phyloP scores from a whole-genome alignment of 148 eudicot genomes.

The Chenopodium formosanum region DNA sequence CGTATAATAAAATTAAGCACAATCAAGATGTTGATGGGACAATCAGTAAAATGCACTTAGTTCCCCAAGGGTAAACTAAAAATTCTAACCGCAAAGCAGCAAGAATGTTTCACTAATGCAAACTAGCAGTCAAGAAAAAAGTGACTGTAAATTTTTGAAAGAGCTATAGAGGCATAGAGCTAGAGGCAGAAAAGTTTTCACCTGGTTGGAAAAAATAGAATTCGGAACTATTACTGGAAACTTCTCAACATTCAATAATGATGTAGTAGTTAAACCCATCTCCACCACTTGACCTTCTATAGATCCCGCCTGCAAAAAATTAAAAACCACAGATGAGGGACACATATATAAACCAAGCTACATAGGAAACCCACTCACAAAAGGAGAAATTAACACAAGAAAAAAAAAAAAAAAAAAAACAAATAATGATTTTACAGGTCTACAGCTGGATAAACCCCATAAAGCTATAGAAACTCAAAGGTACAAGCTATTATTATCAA shows the following conservation, averaged over 20 bases:
- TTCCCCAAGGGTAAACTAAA: background rate
- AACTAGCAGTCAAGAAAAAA: background rate
- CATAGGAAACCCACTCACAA: background rate
- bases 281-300: slow-evolving; percentile 98
- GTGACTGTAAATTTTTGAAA: background rate
- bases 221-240: slow-evolving; percentile 90
- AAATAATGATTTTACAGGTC: background rate
- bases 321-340: slow-evolving; percentile 6
- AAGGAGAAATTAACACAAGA: background rate
- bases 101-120: background rate
- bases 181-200: slow-evolving; percentile 22
- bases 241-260: slow-evolving; percentile 74
- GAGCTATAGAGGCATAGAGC: background rate
- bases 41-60: background rate
- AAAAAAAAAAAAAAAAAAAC: background rate
- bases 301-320: slow-evolving; percentile 84
- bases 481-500: slow-evolving; percentile 5
- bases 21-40: background rate
- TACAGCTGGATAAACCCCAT: background rate
- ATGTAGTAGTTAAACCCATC: slow-evolving; percentile 88
- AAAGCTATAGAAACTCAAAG: slow-evolving; percentile 10
- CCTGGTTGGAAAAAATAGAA: slow-evolving; percentile 95
- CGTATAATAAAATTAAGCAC: background rate
- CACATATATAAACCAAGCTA: slow-evolving; percentile 9
- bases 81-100: background rate